Conservation (phyloP, 2,329 filamentous ascomycete genomes). For the Monascus ruber region DNA sequence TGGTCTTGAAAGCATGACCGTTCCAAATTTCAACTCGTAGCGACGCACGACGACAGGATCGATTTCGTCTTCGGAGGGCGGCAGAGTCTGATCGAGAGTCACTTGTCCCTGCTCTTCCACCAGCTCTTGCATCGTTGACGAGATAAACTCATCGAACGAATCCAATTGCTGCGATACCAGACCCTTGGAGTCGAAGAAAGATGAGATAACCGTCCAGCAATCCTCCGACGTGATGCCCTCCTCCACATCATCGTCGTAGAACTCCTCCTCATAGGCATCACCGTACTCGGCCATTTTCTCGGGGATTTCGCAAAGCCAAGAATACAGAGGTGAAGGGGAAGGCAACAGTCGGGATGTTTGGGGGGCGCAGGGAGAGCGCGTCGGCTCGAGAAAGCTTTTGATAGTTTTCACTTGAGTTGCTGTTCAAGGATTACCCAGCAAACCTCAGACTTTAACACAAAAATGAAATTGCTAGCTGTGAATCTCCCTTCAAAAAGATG, state of each 20-base stretch:
- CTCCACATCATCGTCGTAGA: slow-evolving; percentile 56
- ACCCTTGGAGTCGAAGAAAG: slow-evolving; percentile 93
- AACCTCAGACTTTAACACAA: slow-evolving; percentile 1
- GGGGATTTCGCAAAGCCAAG: background rate
- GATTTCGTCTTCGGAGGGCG: slow-evolving; percentile 58
- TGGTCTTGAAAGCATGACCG: slow-evolving; percentile 76
- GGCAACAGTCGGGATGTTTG: slow-evolving; percentile 2
- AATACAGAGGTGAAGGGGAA: slow-evolving; percentile 4
- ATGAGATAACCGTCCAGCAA: slow-evolving; percentile 94
- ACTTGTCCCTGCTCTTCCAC: slow-evolving; percentile 85
- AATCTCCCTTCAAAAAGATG: slow-evolving; percentile 16
- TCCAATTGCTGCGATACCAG: slow-evolving; percentile 95
- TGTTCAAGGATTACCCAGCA: too few species aligned
- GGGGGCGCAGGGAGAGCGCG: slow-evolving; percentile 15
- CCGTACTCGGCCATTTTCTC: slow-evolving; percentile 45
- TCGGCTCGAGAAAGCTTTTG: too few species aligned
- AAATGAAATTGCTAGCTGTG: slow-evolving; percentile 8
- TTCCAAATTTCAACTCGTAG: slow-evolving; percentile 91
- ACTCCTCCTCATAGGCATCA: slow-evolving; percentile 57
- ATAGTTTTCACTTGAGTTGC: too few species aligned
- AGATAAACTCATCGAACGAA: slow-evolving; percentile 95
- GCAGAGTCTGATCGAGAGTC: slow-evolving; percentile 85
- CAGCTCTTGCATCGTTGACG: slow-evolving; percentile 86
- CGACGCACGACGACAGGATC: slow-evolving; percentile 75
- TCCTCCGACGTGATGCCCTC: slow-evolving; percentile 87